Conservation (phyloP, 2,329 filamentous ascomycete genomes). For the Neofusicoccum cordaticola region DNA sequence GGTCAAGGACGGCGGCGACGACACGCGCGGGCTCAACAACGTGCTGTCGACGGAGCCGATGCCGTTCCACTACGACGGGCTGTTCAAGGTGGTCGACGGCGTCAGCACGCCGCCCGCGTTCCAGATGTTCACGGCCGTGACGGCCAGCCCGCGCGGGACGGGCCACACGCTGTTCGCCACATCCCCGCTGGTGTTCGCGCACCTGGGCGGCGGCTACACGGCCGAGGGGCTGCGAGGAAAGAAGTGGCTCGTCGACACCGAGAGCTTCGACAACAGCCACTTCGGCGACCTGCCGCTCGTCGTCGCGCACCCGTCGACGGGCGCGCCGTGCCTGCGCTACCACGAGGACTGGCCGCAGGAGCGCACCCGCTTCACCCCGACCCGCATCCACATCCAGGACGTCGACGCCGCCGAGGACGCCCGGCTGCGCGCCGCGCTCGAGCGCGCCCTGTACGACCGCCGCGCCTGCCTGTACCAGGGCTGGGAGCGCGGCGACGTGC, state of each 20-base stretch:
- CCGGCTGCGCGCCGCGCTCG: conserved; percentile 29
- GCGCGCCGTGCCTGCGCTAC: conserved; percentile 51
- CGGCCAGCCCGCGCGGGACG: conserved; percentile 48
- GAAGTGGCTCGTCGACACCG: conserved; percentile 46
- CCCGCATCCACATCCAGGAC: neutral
- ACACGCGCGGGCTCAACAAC: conserved; percentile 50
- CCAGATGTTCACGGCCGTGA: conserved; percentile 53
- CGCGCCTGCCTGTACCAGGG: conserved; percentile 50
- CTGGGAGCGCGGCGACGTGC: conserved; percentile 56
- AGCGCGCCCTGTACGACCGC: conserved; percentile 48
- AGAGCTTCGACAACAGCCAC: conserved; percentile 46
- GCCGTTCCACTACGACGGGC: conserved; percentile 58
- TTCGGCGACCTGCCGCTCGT: conserved; percentile 48
- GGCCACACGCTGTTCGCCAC: conserved; percentile 56
- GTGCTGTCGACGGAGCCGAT: conserved; percentile 51
- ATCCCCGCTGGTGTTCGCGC: conserved; percentile 50
- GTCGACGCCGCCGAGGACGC: neutral
- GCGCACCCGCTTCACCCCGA: conserved; percentile 53
- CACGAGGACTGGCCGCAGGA: conserved; percentile 55
- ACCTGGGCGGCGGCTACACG: conserved; percentile 41
- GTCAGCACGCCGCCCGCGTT: conserved; percentile 35
- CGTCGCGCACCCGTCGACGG: conserved; percentile 45
- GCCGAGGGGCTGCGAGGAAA: conserved; percentile 19
- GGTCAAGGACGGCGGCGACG: conserved; percentile 56
- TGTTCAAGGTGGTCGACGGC: conserved; percentile 53